A percentile compares a stretch with the other conserved stretches of the same genome.
phyloP scores from a whole-genome alignment of 2,329 filamentous ascomycete genomes.

The Arthrobotrys entomopaga region DNA sequence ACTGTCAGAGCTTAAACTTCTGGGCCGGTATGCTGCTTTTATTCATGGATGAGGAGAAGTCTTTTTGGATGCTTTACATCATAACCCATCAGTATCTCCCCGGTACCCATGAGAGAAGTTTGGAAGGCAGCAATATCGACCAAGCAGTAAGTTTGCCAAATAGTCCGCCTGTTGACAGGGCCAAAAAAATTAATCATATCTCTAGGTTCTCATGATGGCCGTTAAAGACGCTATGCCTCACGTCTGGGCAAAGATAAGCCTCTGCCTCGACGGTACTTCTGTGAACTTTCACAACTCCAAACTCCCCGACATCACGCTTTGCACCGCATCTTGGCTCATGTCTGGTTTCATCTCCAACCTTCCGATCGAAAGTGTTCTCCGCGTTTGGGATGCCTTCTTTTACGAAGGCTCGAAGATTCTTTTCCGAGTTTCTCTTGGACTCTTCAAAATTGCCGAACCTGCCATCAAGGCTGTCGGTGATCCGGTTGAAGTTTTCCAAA shows the following conservation, averaged over 20 bases:
- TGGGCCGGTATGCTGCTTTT: constrained; percentile 87
- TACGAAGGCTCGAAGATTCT: constrained; percentile 94
- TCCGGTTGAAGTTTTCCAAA: constrained; percentile 94
- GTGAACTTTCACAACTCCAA: constrained; percentile 61
- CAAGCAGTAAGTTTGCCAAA: constrained; percentile 69
- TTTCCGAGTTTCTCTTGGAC: constrained; percentile 87
- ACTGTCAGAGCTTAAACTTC: constrained; percentile 96
- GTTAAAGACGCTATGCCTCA: constrained; percentile 82
- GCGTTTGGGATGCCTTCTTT: constrained; percentile 95
- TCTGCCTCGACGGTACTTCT: constrained; percentile 71
- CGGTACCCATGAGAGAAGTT: constrained; percentile 87
- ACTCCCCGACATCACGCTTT: constrained; percentile 88
- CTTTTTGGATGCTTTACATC: constrained; percentile 92
- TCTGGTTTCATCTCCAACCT: constrained; percentile 92
- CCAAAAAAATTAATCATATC: constrained; percentile 12
- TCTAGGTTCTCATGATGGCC: constrained; percentile 78
- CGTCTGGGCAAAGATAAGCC: constrained; percentile 88
- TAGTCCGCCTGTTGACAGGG: neutral
- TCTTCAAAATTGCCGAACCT: constrained; percentile 86
- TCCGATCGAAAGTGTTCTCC: constrained; percentile 88
- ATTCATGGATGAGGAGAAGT: constrained; percentile 90
- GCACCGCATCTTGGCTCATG: constrained; percentile 98
- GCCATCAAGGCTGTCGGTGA: constrained; percentile 83
- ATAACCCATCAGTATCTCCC: constrained; percentile 89
- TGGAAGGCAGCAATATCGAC: constrained; percentile 93